Base-by-base conservation (phyloP, 2,329 filamentous ascomycete genomes). In the Alternaria alternata region DNA sequence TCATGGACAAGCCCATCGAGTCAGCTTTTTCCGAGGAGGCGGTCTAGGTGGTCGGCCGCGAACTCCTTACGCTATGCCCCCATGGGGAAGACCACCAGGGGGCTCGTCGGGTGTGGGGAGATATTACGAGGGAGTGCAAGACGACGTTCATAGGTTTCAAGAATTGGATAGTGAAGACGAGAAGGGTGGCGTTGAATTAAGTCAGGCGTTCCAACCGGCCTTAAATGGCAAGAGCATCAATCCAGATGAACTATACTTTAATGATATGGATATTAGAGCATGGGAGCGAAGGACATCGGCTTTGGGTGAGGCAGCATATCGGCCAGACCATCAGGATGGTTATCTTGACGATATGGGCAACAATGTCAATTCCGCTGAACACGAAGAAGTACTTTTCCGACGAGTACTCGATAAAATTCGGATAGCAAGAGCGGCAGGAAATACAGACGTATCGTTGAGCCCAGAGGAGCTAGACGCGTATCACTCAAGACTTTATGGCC, bases 11-110 rank as follows among this genome's bases (percentile, higher is more conserved):
- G 88, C 94, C 94, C 61, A 97, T 98, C 85, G 95, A 98, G 89
- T 94, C 96, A 94, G 94, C 94, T 97, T 99, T 99, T 97, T 97
- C 94, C 87, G 95, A 96, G 94, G 95, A 99, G 94, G 94, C 95
- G 94, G 95, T 99, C 91, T 99, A 98, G 89, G 87, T 96, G 94
- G 94, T 98, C 95, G 94, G 93, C 94, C 94, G 95, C 95, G 91
- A 95, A 91, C 94, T 97, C 94, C 94, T 84, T 83, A 86, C 82
- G 83, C 84, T 86, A 89, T 91, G 93, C 93, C 94, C 92, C 90
- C 85, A 88, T 94, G 92, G 94, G 94, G 94, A 97, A 97, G 94
- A 97, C 93, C 93, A 95, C 91, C 92, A 87, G 91, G 92, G 91
- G 91, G 89, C 82, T 81, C 78, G 75, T 65, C 67, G 57, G 67